Percentiles rank a stretch among this genome's conserved stretches.
Conservation (phyloP, 1,284 basidiomycete species). For the Cryptococcus deneoformans region DNA sequence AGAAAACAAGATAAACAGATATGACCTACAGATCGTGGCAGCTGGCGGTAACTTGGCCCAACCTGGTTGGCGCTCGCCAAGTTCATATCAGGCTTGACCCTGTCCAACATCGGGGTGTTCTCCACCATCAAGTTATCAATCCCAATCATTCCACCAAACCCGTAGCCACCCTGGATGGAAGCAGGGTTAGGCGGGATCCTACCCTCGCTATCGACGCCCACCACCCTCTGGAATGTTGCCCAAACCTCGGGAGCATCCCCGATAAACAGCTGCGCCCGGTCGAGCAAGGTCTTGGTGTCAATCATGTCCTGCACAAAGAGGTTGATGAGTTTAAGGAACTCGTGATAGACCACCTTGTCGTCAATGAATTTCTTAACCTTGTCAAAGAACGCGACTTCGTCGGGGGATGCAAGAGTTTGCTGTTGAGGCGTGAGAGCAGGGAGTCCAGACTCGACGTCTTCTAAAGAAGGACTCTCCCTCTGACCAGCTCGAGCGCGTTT, state of each 20-base stretch:
- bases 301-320: constrained; percentile 94
- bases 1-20: background rate
- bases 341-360: constrained; percentile 86
- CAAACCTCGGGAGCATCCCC: constrained; percentile 71
- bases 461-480: constrained; percentile 27
- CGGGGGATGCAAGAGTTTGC: constrained; percentile 60
- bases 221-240: constrained; percentile 79
- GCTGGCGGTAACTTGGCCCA: constrained; percentile 89
- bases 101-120: constrained; percentile 60
- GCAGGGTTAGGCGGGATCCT: constrained; percentile 57
- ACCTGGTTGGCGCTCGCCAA: constrained; percentile 48
- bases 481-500: constrained; percentile 36
- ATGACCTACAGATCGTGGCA: constrained; percentile 74
- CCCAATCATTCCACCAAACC: constrained; percentile 49
- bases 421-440: constrained; percentile 12
- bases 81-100: constrained; percentile 56
- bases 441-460: constrained; percentile 27
- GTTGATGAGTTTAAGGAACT: constrained; percentile 94
- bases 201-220: constrained; percentile 70
- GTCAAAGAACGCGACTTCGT: constrained; percentile 92
- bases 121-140: constrained; percentile 54
- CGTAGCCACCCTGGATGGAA: constrained; percentile 58
- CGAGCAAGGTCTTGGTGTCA: constrained; percentile 76
- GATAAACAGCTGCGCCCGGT: constrained; percentile 75
- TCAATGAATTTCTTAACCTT: constrained; percentile 80